phyloP scores from a whole-genome alignment of 2,329 filamentous ascomycete genomes.

The Pochonia chlamydosporia region DNA sequence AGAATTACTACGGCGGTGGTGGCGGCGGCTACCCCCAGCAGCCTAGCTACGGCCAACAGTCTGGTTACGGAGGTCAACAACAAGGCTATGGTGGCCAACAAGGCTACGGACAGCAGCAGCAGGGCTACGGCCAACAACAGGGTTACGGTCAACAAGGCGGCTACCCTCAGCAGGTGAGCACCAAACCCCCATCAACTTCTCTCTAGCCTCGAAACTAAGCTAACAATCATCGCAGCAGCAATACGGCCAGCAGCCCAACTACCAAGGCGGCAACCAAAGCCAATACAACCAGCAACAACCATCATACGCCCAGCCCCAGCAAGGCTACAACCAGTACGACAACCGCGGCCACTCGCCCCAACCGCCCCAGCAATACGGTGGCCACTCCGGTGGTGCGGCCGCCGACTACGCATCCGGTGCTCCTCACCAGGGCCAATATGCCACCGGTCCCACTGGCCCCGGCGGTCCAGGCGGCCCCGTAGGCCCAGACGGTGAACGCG shows the following conservation, averaged over 20 bases:
- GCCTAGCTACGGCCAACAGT: conserved; percentile 12
- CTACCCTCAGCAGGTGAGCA: conserved; percentile 10
- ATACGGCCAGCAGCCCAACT: conserved; percentile 7
- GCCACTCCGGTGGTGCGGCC: conserved; percentile 17
- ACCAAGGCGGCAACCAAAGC: neutral
- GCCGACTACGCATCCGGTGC: conserved; percentile 15
- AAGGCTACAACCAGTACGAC: conserved; percentile 12
- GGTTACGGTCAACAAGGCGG: conserved; percentile 12
- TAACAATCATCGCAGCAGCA: conserved; percentile 2
- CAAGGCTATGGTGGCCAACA: conserved; percentile 14
- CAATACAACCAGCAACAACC: conserved; percentile 8
- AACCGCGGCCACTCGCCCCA: conserved; percentile 11
- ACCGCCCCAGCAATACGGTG: conserved; percentile 10
- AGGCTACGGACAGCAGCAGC: conserved; percentile 21
- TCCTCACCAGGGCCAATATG: conserved; percentile 13
- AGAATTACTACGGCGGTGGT: conserved; percentile 30
- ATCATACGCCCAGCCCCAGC: conserved; percentile 13
- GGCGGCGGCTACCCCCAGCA: conserved; percentile 17
- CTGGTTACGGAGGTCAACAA: conserved; percentile 21
- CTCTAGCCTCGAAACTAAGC: no score
- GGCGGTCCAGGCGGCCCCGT: conserved; percentile 19
- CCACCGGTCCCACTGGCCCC: conserved; percentile 15
- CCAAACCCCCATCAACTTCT: neutral
- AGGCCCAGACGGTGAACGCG: conserved; percentile 41
- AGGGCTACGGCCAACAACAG: conserved; percentile 8